Base-by-base conservation (phyloP, 1,284 basidiomycete genomes). In the Mycosarcoma mackinlayi region DNA sequence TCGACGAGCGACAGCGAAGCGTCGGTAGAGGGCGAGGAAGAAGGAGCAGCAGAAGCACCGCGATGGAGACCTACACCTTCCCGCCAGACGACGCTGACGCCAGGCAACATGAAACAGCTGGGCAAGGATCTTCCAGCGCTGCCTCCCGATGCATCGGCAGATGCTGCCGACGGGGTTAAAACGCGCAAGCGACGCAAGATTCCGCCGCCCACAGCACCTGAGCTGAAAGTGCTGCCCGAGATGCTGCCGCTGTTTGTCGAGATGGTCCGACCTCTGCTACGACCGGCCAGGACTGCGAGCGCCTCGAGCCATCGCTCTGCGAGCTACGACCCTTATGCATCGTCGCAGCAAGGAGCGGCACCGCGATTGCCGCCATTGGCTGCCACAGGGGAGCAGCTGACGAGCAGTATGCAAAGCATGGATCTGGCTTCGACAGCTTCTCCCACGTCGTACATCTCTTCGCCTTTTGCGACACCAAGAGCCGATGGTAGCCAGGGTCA, bases 191-290 rank as follows among this genome's bases (percentile, higher is more conserved):
- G 84, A 63, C 86, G 85, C 81, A 84, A 83, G 39, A 83, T 85
- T 2, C 81, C 86, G 38, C 78, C 84, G 3, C 84, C 92, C 37
- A 87, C 88, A 68, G 88, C 90, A 46, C 95, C 95, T 1, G 88
- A 92, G 59, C 85, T 97, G 49, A 85, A 86, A 57, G 87, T 90
- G 71, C 88, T 79, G 14, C 77, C 77, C 5, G 77, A 78, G 49
- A 78, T 79, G 77, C 62, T 78, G 14, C 77, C 77, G 6, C 51
- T 78, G 4, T 79, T 79, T 31, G 70, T 76, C 28, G 77, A 78
- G 60, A 75, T 79, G 73, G 75, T 75, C 1, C 54, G 73, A 44
- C 73, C 73, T 3, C 37, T 72, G 21, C 49, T 75, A 13, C 57
- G 69, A 1, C 73, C 73, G 0, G 73, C 73, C 11, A 55, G 73